phyloP scores from a whole-genome alignment of 176 grass and related monocot species.

The Cocos nucifera region DNA sequence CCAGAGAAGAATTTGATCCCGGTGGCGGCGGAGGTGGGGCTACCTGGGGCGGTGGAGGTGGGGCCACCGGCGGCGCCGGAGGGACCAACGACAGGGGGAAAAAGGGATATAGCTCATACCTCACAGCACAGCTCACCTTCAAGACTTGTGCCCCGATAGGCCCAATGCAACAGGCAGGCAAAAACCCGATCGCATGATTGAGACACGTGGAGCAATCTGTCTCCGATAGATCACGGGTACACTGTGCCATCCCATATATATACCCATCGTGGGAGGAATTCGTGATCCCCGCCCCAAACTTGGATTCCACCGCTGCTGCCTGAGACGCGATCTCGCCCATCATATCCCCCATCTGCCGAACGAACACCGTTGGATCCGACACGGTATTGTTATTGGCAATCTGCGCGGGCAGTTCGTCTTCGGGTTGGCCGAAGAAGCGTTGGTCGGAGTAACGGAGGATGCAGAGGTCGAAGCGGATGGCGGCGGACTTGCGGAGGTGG shows the following conservation, averaged over 20 bases:
- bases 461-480: constrained; percentile 9
- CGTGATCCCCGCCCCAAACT: not conserved
- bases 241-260: not conserved
- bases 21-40: too few species aligned
- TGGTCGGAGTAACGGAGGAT: not conserved
- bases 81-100: too few species aligned
- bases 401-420: not conserved
- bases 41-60: too few species aligned
- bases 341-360: too few species aligned
- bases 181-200: too few species aligned
- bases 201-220: not conserved
- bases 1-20: too few species aligned
- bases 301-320: not conserved
- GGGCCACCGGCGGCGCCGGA: not conserved
- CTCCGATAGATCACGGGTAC: not conserved
- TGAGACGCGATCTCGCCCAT: too few species aligned
- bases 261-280: not conserved
- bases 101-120: too few species aligned
- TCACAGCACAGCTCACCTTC: too few species aligned
- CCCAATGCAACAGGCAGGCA: too few species aligned
- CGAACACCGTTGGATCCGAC: too few species aligned
- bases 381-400: not conserved
- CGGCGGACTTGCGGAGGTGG: not conserved
- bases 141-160: too few species aligned
- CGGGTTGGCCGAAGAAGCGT: not conserved